Evolutionary conservation across 371 early-diverging fungal genomes (phyloP), one percentile per base, ranked within the genome.

Genomic region (Coemansia sp.): DNA sequence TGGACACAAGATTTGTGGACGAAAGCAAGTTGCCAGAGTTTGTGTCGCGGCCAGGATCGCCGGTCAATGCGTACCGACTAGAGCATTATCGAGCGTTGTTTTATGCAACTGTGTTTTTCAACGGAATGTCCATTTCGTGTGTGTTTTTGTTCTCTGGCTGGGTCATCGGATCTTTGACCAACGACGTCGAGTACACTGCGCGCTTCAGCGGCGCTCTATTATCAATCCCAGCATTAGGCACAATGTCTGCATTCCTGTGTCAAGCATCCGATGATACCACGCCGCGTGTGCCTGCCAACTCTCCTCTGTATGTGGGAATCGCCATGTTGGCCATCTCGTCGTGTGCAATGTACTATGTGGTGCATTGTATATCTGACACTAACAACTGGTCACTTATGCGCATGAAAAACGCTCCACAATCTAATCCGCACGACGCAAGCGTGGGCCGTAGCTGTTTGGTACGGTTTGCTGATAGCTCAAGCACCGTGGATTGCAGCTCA

Each of bases 161-260:
- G 74, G 56, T 74, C 14, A 74, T 74, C 24, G 74, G 74, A 34
- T 69, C 74, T 2, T 57, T 74, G 37, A 74, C 75, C 1, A 74
- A 74, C 45, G 75, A 74, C 14, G 50, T 63, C 24, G 58, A 67
- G 22, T 61, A 67, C 4, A 66, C 67, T 16, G 72, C 72, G 11
- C 58, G 75, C 4, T 74, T 74, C 55, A 63, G 62, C n/a, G 72
- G 75, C 18, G 53, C 72, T 0, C 66, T 63, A 11, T 55, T 66
- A 21, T 59, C 63, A 7, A 42, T 67, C 5, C 70, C 71, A 59
- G 63, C 71, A 1, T 16, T 67, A 5, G 75, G 75, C 24, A 66
- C 63, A 4, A 18, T 71, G 18, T 37, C 59, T 2, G 72, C 71
- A 5, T 51, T 62, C 5, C 52, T 63, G 53, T 52, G 62, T 11